Conservation (phyloP, 805 yeast species). For the Teunomyces lycoperdinae region DNA sequence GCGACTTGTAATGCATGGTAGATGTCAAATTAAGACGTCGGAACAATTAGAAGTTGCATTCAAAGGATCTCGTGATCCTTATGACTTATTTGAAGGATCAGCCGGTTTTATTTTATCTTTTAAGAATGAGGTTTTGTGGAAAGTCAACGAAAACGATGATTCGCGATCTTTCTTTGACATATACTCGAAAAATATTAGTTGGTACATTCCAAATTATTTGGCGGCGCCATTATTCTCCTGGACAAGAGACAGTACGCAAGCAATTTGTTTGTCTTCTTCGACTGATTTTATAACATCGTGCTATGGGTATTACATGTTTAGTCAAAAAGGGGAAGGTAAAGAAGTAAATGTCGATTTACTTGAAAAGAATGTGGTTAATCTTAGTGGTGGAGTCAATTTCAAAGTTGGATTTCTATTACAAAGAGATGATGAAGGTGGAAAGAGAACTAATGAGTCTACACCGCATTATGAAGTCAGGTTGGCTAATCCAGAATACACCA, state of each 20-base stretch:
- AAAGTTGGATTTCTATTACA: constrained; percentile 59
- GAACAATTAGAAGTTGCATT: constrained; percentile 55
- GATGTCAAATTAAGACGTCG: constrained; percentile 46
- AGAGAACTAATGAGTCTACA: constrained; percentile 43
- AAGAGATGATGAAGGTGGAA: constrained; percentile 31
- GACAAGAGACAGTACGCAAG: constrained; percentile 48
- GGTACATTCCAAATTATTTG: constrained; percentile 75
- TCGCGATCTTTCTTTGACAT: constrained; percentile 67
- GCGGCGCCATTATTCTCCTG: constrained; percentile 51
- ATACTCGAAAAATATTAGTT: constrained; percentile 56
- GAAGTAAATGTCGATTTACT: constrained; percentile 12
- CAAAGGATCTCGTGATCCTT: constrained; percentile 81
- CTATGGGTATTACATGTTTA: constrained; percentile 48
- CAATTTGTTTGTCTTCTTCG: constrained; percentile 48
- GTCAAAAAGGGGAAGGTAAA: constrained; percentile 6
- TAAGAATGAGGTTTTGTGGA: constrained; percentile 56
- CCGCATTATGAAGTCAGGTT: constrained; percentile 63
- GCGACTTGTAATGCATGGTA: constrained; percentile 73
- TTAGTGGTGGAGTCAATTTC: constrained; percentile 60
- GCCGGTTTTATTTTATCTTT: constrained; percentile 81
- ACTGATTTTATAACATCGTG: constrained; percentile 42
- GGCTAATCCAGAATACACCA: constrained; percentile 52
- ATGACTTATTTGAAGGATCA: constrained; percentile 58
- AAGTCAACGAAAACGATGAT: constrained; percentile 63
- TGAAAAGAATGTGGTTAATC: constrained; percentile 54